These are phyloP conservation scores for Croton setiger DNA, from an alignment of 441 rosid genomes.

Conservation along the genomic window DNA sequence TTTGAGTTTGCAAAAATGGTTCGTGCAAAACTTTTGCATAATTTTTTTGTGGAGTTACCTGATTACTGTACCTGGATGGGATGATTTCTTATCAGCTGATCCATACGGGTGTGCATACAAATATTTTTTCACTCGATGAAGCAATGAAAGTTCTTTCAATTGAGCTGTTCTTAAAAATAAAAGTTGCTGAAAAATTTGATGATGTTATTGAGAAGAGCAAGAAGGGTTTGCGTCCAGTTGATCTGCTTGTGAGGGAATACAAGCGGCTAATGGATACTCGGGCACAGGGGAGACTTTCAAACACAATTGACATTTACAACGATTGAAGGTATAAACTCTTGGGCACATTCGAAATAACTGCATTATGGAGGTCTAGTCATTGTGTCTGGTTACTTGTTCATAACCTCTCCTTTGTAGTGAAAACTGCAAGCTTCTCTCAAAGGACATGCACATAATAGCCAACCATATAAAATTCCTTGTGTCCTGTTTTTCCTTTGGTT, in stretches of 20 bases:
- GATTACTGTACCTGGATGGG: slow-evolving; percentile 51
- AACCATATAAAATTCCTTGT: background rate
- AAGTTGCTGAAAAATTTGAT: slow-evolving; percentile 64
- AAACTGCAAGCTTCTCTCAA: background rate
- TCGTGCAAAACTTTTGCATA: slow-evolving; percentile 82
- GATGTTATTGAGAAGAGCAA: slow-evolving; percentile 77
- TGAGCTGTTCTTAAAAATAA: slow-evolving; percentile 85
- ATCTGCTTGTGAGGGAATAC: slow-evolving; percentile 73
- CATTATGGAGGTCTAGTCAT: slow-evolving; percentile 5
- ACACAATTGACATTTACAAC: slow-evolving; percentile 76
- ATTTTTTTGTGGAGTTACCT: slow-evolving; percentile 78
- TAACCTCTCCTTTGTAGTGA: background rate
- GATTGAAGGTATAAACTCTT: slow-evolving; percentile 67
- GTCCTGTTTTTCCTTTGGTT: too few species aligned
- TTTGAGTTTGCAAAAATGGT: slow-evolving; percentile 95
- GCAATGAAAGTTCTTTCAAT: slow-evolving; percentile 78
- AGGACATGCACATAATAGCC: background rate
- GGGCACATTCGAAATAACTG: slow-evolving; percentile 16
- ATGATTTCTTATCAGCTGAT: slow-evolving; percentile 42
- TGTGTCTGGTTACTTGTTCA: background rate
- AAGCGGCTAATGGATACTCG: slow-evolving; percentile 70
- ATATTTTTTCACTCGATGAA: slow-evolving; percentile 70
- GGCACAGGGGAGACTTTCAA: slow-evolving; percentile 83
- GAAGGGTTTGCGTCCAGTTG: slow-evolving; percentile 63
- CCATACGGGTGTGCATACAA: slow-evolving; percentile 36